Conservation (phyloP, 352 stramenopile genomes). For the Hyaloperonospora brassicae region DNA sequence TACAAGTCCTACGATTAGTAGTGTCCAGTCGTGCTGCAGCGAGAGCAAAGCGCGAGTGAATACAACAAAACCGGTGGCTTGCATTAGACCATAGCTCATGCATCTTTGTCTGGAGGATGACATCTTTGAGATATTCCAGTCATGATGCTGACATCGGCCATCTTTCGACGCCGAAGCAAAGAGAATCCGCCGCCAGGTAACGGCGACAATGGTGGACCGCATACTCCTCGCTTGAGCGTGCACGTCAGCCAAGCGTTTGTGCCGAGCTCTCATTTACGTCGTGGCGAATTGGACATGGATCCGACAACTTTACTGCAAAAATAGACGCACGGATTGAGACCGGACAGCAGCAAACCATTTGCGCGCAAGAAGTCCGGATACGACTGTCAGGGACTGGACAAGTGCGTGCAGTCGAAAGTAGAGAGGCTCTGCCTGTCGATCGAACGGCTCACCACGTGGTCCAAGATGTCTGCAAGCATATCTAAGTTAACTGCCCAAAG, state of each 20-base stretch:
- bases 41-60: conserved; percentile 53
- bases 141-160: no score
- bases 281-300: conserved; percentile 76
- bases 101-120: no score
- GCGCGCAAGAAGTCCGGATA: conserved; percentile 51
- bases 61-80: conserved; percentile 64
- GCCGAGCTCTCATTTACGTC: conserved; percentile 65
- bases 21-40: neutral
- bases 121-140: no score
- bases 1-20: no score
- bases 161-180: no score
- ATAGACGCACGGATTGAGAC: conserved; percentile 74
- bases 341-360: conserved; percentile 26
- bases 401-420: conserved; percentile 30
- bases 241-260: conserved; percentile 46
- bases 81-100: conserved; percentile 17
- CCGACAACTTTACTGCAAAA: conserved; percentile 70
- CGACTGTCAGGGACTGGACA: conserved; percentile 54
- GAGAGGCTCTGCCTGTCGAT: conserved; percentile 5
- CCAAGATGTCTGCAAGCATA: no score
- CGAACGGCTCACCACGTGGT: no score
- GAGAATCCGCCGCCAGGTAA: conserved; percentile 12
- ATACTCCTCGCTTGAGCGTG: conserved; percentile 46
- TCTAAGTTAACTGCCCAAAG: no score
- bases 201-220: conserved; percentile 28